Conservation (phyloP, 2,329 filamentous ascomycete genomes). For the Pseudogymnoascus sp. region DNA sequence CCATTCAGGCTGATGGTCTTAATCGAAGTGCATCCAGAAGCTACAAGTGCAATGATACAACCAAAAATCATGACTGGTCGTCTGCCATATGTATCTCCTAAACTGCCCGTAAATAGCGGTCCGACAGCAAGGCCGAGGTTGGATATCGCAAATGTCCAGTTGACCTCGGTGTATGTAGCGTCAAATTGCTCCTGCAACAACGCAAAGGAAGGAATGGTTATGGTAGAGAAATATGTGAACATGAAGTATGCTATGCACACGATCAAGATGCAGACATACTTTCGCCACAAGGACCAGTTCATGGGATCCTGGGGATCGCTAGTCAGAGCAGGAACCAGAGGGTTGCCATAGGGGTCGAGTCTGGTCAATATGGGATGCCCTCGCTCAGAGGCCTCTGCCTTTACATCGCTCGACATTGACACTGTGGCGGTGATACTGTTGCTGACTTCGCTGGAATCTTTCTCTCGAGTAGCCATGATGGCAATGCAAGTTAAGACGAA, state of each 20-base stretch:
- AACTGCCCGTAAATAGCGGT: conserved; percentile 42
- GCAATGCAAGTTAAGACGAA: background rate
- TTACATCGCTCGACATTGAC: background rate
- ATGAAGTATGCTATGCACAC: conserved; percentile 44
- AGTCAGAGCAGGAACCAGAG: conserved; percentile 35
- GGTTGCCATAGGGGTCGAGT: conserved; percentile 24
- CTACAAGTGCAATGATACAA: conserved; percentile 29
- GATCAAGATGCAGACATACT: conserved; percentile 42
- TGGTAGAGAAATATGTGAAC: conserved; percentile 51
- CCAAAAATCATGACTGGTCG: conserved; percentile 41
- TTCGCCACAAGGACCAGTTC: conserved; percentile 42
- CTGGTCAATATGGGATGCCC: background rate
- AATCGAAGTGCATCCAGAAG: conserved; percentile 30
- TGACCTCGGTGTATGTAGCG: conserved; percentile 39
- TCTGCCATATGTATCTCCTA: conserved; percentile 45
- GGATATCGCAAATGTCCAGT: conserved; percentile 44
- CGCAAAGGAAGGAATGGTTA: conserved; percentile 45
- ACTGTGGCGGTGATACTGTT: background rate
- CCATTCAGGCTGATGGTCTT: conserved; percentile 33
- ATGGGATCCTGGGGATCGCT: conserved; percentile 44
- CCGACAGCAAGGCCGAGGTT: conserved; percentile 43
- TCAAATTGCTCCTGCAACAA: conserved; percentile 40
- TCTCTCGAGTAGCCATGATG: background rate
- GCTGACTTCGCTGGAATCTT: background rate
- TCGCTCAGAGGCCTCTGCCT: background rate